Evolutionary conservation across 2,329 filamentous ascomycete species (phyloP), one percentile per base, ranked within the genome.

Genomic region (Dactylellina parvicollis): DNA sequence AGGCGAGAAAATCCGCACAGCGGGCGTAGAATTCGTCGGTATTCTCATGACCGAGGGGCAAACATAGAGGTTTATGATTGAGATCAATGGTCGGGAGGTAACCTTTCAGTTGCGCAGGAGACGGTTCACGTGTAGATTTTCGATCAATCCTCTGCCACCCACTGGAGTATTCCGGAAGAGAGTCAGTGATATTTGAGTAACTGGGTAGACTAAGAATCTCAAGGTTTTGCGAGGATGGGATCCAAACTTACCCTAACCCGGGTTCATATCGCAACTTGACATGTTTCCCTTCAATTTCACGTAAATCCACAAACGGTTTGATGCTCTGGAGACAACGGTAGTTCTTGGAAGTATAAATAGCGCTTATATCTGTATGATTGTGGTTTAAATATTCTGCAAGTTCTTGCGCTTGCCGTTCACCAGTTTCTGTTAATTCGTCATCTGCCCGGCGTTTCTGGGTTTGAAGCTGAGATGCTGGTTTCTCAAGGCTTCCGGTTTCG

Each of bases 291-390:
- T 50, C 22, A 0, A 7, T 16, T 18, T 62, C 44, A 20, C 44
- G 32, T 1, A 42, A 20, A 8, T 62, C 44, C 7, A 52, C 16
- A 22, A 36, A 52, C 16, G 57, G 57, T 10, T 52, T 62, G 10
- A 42, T 30, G 2, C 44, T 62, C 34, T 52, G 30, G 16, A 62
- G 32, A 32, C 57, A 62, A 4, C 57, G 57, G 8, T 62, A 62
- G 16, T 62, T 16, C 8, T 42, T 22, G 24, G 57, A 62, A 8
- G 46, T 52, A 32, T 52, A 62, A 2, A 62, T 46, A 1, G 24
- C 46, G 1, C 22, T 20, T 8, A 62, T 62, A 18, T 50, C 44
- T 3, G 57, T 30, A 16, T 61, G 44, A 4, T 26, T 14, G 4
- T 18, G n/a, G 10, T 30, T 5, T 9, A 61, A 38, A 8, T 61